These are phyloP conservation scores for Rosa lucieae DNA, from an alignment of 306 rosid genomes.

Conservation along the genomic window DNA sequence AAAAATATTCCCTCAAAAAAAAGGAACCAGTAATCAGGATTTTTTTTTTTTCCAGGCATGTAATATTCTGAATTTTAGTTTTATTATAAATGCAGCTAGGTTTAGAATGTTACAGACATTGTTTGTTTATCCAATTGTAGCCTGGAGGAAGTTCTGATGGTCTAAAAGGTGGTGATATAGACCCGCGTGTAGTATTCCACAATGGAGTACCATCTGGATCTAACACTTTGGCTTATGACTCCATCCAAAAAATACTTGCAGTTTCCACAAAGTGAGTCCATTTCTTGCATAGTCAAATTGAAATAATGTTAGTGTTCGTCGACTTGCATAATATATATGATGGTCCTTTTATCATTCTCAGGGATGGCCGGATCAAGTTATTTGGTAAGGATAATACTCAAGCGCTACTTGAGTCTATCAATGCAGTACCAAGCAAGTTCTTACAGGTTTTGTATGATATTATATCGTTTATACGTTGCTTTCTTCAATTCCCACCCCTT, in stretches of 20 bases:
- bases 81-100: conserved; percentile 2
- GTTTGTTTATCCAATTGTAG: conserved; percentile 34
- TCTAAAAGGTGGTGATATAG: conserved; percentile 53
- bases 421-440: conserved; percentile 68
- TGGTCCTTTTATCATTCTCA: conserved; percentile 17
- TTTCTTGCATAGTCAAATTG: neutral
- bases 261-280: conserved; percentile 67
- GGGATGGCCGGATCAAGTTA: conserved; percentile 84
- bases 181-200: conserved; percentile 58
- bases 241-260: conserved; percentile 67
- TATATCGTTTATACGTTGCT: neutral
- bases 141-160: conserved; percentile 38
- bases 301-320: neutral
- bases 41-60: too few species aligned
- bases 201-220: conserved; percentile 68
- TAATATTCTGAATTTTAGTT: neutral
- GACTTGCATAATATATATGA: neutral
- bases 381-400: conserved; percentile 76
- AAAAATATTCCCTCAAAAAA: neutral
- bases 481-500: neutral
- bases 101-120: neutral
- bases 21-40: too few species aligned
- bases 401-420: conserved; percentile 61
- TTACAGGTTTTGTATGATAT: conserved; percentile 45
- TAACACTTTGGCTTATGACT: conserved; percentile 58